Base-by-base conservation (phyloP, 305 asterid species). In the Rubia tinctorum region DNA sequence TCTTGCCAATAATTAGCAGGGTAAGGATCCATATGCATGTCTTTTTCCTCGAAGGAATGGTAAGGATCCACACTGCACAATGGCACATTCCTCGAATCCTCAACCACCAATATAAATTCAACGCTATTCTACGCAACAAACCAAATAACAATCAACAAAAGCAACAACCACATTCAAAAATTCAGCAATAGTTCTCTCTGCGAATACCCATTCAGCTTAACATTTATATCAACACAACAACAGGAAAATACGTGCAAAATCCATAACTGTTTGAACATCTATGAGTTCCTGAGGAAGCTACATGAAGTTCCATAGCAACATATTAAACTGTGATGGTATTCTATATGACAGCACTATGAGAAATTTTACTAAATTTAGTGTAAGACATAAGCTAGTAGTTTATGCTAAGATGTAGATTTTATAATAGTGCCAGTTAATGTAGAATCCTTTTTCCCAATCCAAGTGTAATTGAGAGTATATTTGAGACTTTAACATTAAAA, bases 1-100 rank as follows among this genome's bases (percentile, higher is more conserved):
- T 90, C 83, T 90, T 95, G 61, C 99, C 99, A n/a, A n/a, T n/a
- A n/a, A 67, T 56, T 81, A 11, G 89, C 78, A 0, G 92, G 89
- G 30, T 27, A 27, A 27, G 30, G 84, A 59, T 86, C 79, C 22
- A 74, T 75, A 77, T 83, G 90, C 51, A 73, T 84, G 78, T 39
- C 84, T 71, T 74, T 86, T 68, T 79, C 84, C 68, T 75, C 79
- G 8, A 79, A 83, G 13, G 86, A 79, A 69, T 97, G 97, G 75
- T 79, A 86, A 12, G 99, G 99, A 86, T 91, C 82, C 79, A 94
- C 95, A 77, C 97, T 89, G 76, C 93, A 87, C 99, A 97, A 94
- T 2, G 97, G 99, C 23, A 90, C 92, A 60, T 80, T 49, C 67
- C 82, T 74, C 20, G 96, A 93, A 71, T 90, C 83, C 72, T 88